Evolutionary conservation across 1,284 basidiomycete genomes (phyloP), one percentile per base, ranked within the genome.

Genomic region (Golubevia sp.): DNA sequence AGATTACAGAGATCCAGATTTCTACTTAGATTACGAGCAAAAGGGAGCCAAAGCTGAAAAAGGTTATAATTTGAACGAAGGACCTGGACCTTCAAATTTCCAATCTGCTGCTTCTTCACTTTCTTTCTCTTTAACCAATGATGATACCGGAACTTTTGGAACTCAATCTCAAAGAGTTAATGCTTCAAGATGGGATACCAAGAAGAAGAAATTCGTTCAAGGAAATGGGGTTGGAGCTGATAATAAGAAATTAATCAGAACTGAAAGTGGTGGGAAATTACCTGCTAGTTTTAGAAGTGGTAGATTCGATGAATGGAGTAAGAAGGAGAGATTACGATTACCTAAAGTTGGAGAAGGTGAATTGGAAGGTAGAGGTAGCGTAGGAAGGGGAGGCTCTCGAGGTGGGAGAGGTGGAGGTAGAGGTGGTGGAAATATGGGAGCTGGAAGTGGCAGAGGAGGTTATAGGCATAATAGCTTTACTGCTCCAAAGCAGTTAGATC

Each of bases 261-360:
- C 94, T 1, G 97, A 99, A 84, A 94, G 91, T 69, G 97, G 97
- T 0, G 89, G 90, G 15, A 89, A 92, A 55, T 87, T 99, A n/a
- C 97, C 97, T 1, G 94, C 94, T 0, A 90, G 90, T 5, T 99
- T 94, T 86, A 91, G 92, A 62, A 93, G 91, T 68, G 97, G 97
- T 2, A 89, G 93, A 2, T 99, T 92, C 83, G 93, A 97, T 59
- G 93, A 96, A 79, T 99, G 97, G 97, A 92, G 92, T 84, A 87
- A 88, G 67, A 92, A 91, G 85, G 89, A 87, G 61, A 89, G 88
- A 34, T 85, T 89, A 6, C 87, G 86, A 67, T 84, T 97, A 52
- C 94, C 94, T 0, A 89, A 88, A 65, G 88, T 92, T 8, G 94
- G 94, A 15, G 94, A 97, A 81, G 86, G 85, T 2, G 92, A 94